Percentiles rank a stretch among this genome's conserved stretches.
Evolutionary conservation across 495 filamentous ascomycete species (phyloP).

Genomic region (Bombardia bombarda): DNA sequence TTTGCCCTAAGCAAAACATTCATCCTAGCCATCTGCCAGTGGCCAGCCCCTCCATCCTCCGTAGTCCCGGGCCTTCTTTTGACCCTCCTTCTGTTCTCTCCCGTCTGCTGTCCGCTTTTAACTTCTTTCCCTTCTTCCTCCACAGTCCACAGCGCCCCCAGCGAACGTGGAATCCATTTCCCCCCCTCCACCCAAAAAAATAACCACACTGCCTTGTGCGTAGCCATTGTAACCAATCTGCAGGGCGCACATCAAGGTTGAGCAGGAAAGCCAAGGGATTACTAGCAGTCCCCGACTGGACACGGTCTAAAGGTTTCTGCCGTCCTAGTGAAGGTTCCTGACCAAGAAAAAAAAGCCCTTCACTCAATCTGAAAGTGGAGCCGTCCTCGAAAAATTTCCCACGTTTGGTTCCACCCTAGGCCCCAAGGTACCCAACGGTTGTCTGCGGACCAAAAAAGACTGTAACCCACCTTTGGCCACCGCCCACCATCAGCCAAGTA

Average conservation of each 20-base stretch:
- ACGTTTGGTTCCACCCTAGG: conserved; percentile 7
- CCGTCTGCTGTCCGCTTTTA: conserved; percentile 7
- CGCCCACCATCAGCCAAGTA: conserved; percentile 23
- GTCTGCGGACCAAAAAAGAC: conserved; percentile 10
- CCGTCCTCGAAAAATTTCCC: conserved; percentile 16
- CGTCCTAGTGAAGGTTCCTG: too few relatives aligned
- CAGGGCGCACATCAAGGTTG: neutral
- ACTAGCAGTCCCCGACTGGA: neutral
- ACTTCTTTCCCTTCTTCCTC: conserved; percentile 3
- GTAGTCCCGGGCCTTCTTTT: conserved; percentile 9
- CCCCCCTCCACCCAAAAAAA: too few relatives aligned
- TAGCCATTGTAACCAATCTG: neutral
- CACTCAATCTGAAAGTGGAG: neutral
- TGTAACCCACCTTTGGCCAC: conserved; percentile 17
- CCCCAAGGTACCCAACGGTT: conserved; percentile 18
- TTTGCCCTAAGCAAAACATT: conserved; percentile 3
- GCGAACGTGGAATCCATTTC: too few relatives aligned
- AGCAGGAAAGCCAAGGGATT: neutral
- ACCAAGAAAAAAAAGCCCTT: neutral
- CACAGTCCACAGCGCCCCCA: too few relatives aligned
- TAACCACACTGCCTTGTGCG: neutral
- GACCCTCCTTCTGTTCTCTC: conserved; percentile 13
- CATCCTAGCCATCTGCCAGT: conserved; percentile 18
- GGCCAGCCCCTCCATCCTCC: conserved; percentile 1
- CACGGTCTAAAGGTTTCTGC: neutral